Conservation (phyloP, 2,329 filamentous ascomycete species). For the Iodosphaeria phyllophila region DNA sequence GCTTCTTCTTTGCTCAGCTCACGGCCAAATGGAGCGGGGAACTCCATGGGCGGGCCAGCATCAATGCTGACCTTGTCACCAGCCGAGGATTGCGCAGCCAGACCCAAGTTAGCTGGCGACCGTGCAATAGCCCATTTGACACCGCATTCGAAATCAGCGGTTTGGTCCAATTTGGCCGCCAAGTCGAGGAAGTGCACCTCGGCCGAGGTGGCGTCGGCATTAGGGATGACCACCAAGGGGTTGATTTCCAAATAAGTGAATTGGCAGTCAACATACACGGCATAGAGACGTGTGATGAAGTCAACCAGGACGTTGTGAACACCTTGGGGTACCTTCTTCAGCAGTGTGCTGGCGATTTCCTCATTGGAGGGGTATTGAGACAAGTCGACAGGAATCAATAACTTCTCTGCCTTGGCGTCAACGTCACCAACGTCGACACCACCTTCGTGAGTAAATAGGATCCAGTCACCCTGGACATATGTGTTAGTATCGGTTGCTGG, state of each 20-base stretch:
- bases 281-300: constrained; percentile 96
- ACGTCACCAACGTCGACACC: constrained; percentile 99
- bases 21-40: constrained; percentile 96
- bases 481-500: too few species aligned
- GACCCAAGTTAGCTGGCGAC: constrained; percentile 71
- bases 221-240: constrained; percentile 94
- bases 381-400: constrained; percentile 91
- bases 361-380: constrained; percentile 90
- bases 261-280: constrained; percentile 98
- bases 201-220: constrained; percentile 76
- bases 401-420: constrained; percentile 96
- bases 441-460: constrained; percentile 98
- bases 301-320: constrained; percentile 97
- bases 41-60: constrained; percentile 94
- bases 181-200: constrained; percentile 96
- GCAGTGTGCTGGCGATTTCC: constrained; percentile 65
- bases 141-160: constrained; percentile 97
- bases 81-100: constrained; percentile 45
- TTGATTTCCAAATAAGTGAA: constrained; percentile 99
- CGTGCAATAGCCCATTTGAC: constrained; percentile 97
- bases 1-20: constrained; percentile 98
- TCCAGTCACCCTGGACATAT: constrained; percentile 76
- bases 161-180: constrained; percentile 97
- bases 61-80: constrained; percentile 77
- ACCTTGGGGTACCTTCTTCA: constrained; percentile 87